A percentile compares a stretch with the other conserved stretches of the same genome.
Evolutionary conservation across 2,329 filamentous ascomycete genomes (phyloP).

Genomic region (Lasiodiplodia sp.): DNA sequence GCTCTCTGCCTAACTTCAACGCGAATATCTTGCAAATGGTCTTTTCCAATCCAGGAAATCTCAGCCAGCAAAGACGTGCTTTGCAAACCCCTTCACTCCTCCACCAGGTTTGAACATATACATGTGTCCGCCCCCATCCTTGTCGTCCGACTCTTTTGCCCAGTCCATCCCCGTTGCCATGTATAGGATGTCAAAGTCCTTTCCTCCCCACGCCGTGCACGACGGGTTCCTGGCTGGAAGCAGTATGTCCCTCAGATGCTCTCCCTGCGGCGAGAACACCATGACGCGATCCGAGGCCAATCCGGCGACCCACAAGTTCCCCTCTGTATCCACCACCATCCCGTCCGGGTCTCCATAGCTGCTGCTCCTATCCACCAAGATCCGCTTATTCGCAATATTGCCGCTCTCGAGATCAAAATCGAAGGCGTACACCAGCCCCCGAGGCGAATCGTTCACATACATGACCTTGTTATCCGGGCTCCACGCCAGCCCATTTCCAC

Average conservation of each 20-base stretch:
- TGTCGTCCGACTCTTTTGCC: neutral
- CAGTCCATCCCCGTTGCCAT: neutral
- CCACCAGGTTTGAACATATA: neutral
- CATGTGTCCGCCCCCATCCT: neutral
- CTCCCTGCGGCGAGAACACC: constrained; percentile 5
- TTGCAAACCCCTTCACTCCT: constrained; percentile 10
- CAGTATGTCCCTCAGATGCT: neutral
- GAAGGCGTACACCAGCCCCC: neutral
- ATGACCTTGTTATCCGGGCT: neutral
- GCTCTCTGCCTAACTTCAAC: too few species aligned
- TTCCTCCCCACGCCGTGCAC: constrained; percentile 1
- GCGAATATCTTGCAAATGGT: too few species aligned
- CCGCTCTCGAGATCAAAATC: neutral
- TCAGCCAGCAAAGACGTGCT: neutral
- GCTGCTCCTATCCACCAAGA: neutral
- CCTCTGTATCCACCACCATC: neutral
- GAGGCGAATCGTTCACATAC: constrained; percentile 9
- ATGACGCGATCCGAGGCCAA: neutral
- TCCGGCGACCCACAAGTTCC: neutral
- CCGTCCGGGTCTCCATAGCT: constrained; percentile 8
- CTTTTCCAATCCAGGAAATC: neutral
- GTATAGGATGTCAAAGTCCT: neutral
- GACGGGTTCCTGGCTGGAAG: neutral
- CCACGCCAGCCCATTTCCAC: constrained; percentile 10
- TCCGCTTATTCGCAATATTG: neutral